Base-by-base conservation (phyloP, 1,284 basidiomycete species). In the Hemileia vastatrix region DNA sequence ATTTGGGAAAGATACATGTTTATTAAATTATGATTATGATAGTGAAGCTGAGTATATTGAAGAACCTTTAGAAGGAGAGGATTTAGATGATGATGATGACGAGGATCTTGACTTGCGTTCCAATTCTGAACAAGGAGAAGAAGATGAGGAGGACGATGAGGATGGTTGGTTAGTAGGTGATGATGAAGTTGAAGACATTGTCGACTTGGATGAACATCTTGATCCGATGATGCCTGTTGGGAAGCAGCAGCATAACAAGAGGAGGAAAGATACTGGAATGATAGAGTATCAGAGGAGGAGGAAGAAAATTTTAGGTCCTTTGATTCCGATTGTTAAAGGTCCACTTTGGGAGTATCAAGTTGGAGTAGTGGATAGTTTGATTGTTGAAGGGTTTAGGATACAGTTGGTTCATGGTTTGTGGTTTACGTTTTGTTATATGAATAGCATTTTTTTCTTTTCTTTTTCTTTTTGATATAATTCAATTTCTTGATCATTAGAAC, bases 11-110 rank as follows among this genome's bases (percentile, higher is more conserved):
- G 90, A 92, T 70, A 78, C 82, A 5, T 77, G 84, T 4, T 79
- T 82, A 19, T 79, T 86, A 58, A 87, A 92, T 76, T 92, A 92
- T 74, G 80, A 81, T 11, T 88, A 88, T 70, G 88, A 91, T 76
- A 60, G 57, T 47, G 57, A 60, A 53, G 57, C 50, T 32, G 57
- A 60, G 43, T 58, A 51, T 52, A 51, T 47, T 48, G 53, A 54
- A 36, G 54, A 58, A 33, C 55, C 56, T 54, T 36, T 6, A 18
- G 50, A 53, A 40, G 57, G 57, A 3, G 56, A 53, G 45, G 55
- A 55, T 59, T 88, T 86, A 60, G 89, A 86, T 18, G 87, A 83
- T 67, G 88, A 90, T 69, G 90, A 88, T 87, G 87, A 88, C 66
- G 85, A 84, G 55, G n/a, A 15, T 33, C 11, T 33, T 33, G 27